Evolutionary conservation across 23 red algal genomes (phyloP).

Genomic region (Gracilaria vermiculophylla): DNA sequence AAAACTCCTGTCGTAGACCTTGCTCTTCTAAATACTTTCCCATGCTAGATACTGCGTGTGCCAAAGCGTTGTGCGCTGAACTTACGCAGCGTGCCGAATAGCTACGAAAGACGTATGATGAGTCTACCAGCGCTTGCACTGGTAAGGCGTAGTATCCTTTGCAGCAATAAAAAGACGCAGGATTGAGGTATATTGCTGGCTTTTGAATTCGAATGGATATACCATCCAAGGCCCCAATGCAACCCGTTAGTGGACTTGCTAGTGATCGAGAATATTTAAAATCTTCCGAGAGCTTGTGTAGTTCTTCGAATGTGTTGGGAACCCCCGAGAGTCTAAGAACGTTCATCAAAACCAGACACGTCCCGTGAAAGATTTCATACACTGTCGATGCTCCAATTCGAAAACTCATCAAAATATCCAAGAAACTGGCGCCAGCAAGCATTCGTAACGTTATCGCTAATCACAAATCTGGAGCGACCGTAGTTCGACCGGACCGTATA

Average conservation of each 20-base stretch:
- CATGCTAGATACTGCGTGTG: no score
- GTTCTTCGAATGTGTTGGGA: neutral
- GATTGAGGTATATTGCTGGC: neutral
- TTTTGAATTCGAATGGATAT: neutral
- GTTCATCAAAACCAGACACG: neutral
- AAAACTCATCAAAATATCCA: neutral
- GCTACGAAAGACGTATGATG: no score
- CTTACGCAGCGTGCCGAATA: no score
- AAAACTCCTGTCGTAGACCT: neutral
- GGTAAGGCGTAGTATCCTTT: constrained; percentile 5
- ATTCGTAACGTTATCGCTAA: neutral
- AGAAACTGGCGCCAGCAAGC: neutral
- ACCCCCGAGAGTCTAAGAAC: neutral
- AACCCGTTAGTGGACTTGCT: neutral
- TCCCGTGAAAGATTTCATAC: neutral
- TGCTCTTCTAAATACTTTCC: no score
- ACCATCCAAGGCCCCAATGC: neutral
- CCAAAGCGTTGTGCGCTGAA: no score
- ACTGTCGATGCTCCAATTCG: neutral
- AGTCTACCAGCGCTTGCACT: no score
- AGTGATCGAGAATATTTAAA: neutral
- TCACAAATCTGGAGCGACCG: neutral
- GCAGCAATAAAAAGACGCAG: neutral
- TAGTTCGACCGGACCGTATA: neutral
- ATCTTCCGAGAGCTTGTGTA: neutral